Base-by-base conservation (phyloP, 169 alveolate genomes). In the Babesia ovis region DNA sequence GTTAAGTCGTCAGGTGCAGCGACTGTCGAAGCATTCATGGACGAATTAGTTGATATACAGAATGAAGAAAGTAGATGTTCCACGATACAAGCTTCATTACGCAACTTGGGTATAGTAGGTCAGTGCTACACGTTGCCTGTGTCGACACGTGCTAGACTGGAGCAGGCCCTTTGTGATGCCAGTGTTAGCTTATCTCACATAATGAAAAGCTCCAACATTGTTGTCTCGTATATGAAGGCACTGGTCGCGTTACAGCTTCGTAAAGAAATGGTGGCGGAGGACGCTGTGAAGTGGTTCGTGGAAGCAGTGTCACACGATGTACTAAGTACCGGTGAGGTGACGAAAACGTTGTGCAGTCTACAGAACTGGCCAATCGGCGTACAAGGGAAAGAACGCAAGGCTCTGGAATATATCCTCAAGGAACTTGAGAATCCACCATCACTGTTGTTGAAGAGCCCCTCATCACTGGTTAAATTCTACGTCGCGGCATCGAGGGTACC, bases 121-220 rank as follows among this genome's bases (percentile, higher is more conserved):
- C 4, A 79, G 29, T 79, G 87, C 55, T 69, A 58, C 60, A 69
- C 27, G 45, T 27, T 79, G 50, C 77, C 87, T 3, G 54, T 61
- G 0, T 22, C 82, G 0, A 35, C 82, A 14, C 50, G 54, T 41
- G 77, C 77, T 1, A 37, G 83, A 14, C 35, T 79, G 56, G 75
- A 69, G 31, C 72, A 69, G 50, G 53, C 83, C 18, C n/a, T 79
- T 0, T 16, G 68, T 16, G 87, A 79, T n/a, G 56, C 74, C 11
- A 18, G 58, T 14, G 79, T 48, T 4, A 59, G 25, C 9, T 25
- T 79, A 25, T n/a, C 34, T 20, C 25, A 50, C 43, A 14, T 42
- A 32, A 48, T 79, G 27, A 67, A 37, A 0, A 25, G 62, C 4
- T 58, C 67, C 12, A 51, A 25, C 22, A 23, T 53, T 4, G 16